phyloP scores from a whole-genome alignment of 805 yeast genomes.

The Cyberlindnera veronae region DNA sequence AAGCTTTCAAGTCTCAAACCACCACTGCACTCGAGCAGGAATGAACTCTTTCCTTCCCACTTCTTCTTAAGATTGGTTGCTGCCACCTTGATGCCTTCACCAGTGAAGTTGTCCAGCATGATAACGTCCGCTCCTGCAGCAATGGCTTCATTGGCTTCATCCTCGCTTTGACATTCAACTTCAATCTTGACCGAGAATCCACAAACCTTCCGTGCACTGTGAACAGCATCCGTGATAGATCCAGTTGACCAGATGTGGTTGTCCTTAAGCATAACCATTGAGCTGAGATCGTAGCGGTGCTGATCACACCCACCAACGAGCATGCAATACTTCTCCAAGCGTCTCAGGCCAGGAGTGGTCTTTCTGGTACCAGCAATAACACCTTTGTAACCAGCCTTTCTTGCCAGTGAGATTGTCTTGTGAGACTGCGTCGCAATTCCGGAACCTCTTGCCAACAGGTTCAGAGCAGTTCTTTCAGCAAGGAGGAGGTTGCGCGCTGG shows the following conservation, averaged over 20 bases:
- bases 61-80: constrained; percentile 58
- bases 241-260: constrained; percentile 93
- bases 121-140: constrained; percentile 93
- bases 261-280: constrained; percentile 96
- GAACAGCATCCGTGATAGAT: constrained; percentile 81
- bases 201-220: constrained; percentile 70
- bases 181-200: constrained; percentile 91
- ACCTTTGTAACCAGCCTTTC: constrained; percentile 68
- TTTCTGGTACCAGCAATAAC: constrained; percentile 93
- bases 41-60: constrained; percentile 48
- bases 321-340: constrained; percentile 91
- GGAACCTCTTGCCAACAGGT: constrained; percentile 74
- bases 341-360: constrained; percentile 94
- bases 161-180: constrained; percentile 84
- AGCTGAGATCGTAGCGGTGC: constrained; percentile 85
- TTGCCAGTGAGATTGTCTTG: constrained; percentile 56
- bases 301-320: constrained; percentile 92
- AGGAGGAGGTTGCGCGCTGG: constrained; percentile 74
- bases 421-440: constrained; percentile 82
- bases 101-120: constrained; percentile 87
- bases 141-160: constrained; percentile 89
- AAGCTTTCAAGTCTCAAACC: constrained; percentile 76
- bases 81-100: constrained; percentile 58
- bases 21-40: constrained; percentile 87
- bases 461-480: constrained; percentile 85